Evolutionary conservation across 441 rosid genomes (phyloP).

Genomic region (Adansonia rubrostipa): DNA sequence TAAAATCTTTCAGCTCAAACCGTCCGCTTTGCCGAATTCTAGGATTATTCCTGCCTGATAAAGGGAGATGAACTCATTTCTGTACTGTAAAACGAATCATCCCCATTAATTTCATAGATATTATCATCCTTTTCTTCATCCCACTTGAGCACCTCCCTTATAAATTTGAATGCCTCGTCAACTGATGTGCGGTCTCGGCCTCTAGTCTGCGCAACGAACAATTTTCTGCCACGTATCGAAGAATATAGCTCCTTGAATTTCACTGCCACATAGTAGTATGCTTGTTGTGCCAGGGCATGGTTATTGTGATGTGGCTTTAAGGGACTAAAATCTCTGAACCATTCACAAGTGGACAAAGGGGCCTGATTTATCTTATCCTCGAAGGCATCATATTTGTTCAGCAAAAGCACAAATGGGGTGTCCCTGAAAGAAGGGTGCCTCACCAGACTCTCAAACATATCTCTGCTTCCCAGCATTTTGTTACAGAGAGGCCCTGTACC

Average conservation of each 20-base stretch:
- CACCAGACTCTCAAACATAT: slow-evolving; percentile 46
- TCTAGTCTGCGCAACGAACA: slow-evolving; percentile 44
- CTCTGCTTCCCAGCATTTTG: slow-evolving; percentile 50
- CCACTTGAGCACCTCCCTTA: slow-evolving; percentile 51
- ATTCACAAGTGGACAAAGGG: slow-evolving; percentile 44
- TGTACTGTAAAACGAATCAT: slow-evolving; percentile 51
- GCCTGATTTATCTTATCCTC: slow-evolving; percentile 42
- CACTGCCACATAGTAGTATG: slow-evolving; percentile 48
- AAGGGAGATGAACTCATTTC: slow-evolving; percentile 53
- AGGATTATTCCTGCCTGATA: slow-evolving; percentile 36
- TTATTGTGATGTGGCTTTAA: slow-evolving; percentile 41
- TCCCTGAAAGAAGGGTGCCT: slow-evolving; percentile 48
- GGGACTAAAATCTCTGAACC: slow-evolving; percentile 54
- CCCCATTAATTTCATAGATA: slow-evolving; percentile 36
- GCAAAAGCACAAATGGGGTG: slow-evolving; percentile 47
- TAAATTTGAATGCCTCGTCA: slow-evolving; percentile 43
- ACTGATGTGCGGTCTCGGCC: slow-evolving; percentile 37
- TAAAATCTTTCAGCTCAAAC: not conserved
- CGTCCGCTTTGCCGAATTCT: not conserved
- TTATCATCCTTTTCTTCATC: slow-evolving; percentile 59
- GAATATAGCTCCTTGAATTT: slow-evolving; percentile 52
- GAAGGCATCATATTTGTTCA: slow-evolving; percentile 51
- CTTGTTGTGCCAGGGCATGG: slow-evolving; percentile 51
- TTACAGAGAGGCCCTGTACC: slow-evolving; percentile 28
- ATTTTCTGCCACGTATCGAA: slow-evolving; percentile 38